phyloP scores from a whole-genome alignment of 176 grass and related monocot species.

The Juncus effusus region DNA sequence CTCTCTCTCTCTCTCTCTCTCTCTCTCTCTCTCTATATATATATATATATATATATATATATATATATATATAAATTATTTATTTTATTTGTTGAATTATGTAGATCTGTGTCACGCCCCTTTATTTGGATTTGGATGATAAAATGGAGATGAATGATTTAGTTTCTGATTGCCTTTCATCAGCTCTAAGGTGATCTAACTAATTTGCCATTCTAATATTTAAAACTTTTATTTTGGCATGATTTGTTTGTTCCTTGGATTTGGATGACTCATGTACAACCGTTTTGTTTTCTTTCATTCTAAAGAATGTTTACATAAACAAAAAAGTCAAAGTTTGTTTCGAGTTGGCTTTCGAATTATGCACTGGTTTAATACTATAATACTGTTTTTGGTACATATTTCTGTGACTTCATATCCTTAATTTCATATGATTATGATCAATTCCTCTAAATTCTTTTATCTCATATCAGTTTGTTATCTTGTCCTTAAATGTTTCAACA shows the following conservation, averaged over 20 bases:
- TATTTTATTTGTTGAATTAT: too few species aligned
- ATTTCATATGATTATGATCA: conserved; percentile 31
- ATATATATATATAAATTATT: too few species aligned
- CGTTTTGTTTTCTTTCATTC: background rate
- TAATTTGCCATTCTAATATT: conserved; percentile 42
- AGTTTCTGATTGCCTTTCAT: conserved; percentile 54
- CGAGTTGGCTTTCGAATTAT: too few species aligned
- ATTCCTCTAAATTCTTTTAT: conserved; percentile 32
- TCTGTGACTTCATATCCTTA: background rate
- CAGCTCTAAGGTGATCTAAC: conserved; percentile 28
- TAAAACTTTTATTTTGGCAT: conserved; percentile 2
- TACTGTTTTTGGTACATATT: too few species aligned
- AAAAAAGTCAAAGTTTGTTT: too few species aligned
- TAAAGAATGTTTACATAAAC: too few species aligned
- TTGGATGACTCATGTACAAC: background rate
- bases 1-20: conserved; percentile 29
- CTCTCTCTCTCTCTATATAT: too few species aligned
- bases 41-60: too few species aligned
- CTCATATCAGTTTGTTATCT: too few species aligned
- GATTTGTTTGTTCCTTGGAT: background rate
- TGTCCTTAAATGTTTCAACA: too few species aligned
- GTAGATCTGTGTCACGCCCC: conserved; percentile 69
- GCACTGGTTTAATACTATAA: too few species aligned
- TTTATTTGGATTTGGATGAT: conserved; percentile 45
- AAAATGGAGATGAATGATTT: conserved; percentile 37